Evolutionary conservation across 768 basidiomycete genomes (phyloP).

Genomic region (Lactarius indigo): DNA sequence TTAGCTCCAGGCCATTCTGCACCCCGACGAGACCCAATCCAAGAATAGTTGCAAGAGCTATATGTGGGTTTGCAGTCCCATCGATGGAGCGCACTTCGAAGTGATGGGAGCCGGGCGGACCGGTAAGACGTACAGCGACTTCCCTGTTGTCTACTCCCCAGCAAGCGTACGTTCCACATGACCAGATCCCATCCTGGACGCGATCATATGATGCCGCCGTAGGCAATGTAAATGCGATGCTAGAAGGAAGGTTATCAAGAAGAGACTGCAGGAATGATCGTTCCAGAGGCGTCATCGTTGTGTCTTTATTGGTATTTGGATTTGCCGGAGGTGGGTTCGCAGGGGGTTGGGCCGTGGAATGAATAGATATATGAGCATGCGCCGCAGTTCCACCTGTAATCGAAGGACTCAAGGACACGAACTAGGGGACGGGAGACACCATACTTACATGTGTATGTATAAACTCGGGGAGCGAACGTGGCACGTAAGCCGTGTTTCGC

Average conservation of each 20-base stretch:
- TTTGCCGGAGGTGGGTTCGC: conserved; percentile 15
- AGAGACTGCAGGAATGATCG: conserved; percentile 63
- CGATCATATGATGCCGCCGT: conserved; percentile 59
- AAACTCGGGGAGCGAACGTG: conserved; percentile 61
- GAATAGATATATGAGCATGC: conserved; percentile 66
- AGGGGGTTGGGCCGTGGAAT: conserved; percentile 32
- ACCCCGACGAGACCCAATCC: conserved; percentile 54
- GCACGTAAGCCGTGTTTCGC: conserved; percentile 59
- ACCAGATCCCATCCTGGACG: conserved; percentile 63
- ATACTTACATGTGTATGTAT: conserved; percentile 37
- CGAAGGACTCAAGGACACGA: background rate
- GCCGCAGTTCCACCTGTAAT: conserved; percentile 49
- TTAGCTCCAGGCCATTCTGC: conserved; percentile 35
- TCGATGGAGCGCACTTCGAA: conserved; percentile 64
- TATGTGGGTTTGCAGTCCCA: conserved; percentile 60
- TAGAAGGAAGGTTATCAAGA: conserved; percentile 52
- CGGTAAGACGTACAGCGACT: conserved; percentile 52
- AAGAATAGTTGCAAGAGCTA: conserved; percentile 55
- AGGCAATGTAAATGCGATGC: conserved; percentile 58
- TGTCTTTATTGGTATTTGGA: conserved; percentile 25
- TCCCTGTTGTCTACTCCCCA: conserved; percentile 75
- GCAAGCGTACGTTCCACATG: conserved; percentile 64
- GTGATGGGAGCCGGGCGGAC: conserved; percentile 49
- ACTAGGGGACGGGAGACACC: background rate
- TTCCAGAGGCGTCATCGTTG: conserved; percentile 44